Evolutionary conservation across 2,329 filamentous ascomycete species (phyloP), one percentile per base, ranked within the genome.

Genomic region (Monilinia vaccinii-corymbosi): DNA sequence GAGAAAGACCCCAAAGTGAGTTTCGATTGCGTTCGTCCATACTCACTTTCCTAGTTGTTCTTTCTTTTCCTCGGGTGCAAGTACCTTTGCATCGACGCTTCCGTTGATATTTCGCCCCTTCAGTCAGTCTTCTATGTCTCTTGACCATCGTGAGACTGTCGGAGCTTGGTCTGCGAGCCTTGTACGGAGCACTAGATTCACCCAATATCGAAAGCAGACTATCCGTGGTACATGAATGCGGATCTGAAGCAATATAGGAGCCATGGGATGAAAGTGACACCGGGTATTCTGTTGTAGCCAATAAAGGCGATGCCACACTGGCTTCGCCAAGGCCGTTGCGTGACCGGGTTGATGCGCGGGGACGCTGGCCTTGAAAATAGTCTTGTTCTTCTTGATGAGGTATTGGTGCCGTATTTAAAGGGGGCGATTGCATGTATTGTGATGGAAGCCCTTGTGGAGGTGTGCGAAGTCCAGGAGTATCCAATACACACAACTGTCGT

Each of bases 131-230:
- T 40, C 62, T 62, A 42, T 36, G 42, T 3, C 58, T 25, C 31
- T 56, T 60, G 13, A 62, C 48, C 66, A 68, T 66, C 0, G 63
- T 66, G 47, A 67, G 57, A 44, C 66, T 67, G 10, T 60, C 56
- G 7, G 64, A 62, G 28, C 58, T 61, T 34, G 28, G 25, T 13
- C 53, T 58, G 21, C 61, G 62, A 21, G 64, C n/a, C 36, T 59
- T 65, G 23, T 67, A 65, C 16, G 66, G 66, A 44, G 62, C 60
- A 11, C 61, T 62, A 2, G 23, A 18, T 28, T 53, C 53, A 16
- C 52, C 40, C 11, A n/a, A 45, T 28, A 62, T 23, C 42, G 46
- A 60, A 7, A 62, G 56, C 28, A 58, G 38, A 28, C 60, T 66
- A 58, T 63, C 63, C 1, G 58, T 25, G 42, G 63, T 67, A 42